Evolutionary conservation across 2,329 filamentous ascomycete genomes (phyloP), one percentile per base, ranked within the genome.

Genomic region (Huntiella moniliformis): DNA sequence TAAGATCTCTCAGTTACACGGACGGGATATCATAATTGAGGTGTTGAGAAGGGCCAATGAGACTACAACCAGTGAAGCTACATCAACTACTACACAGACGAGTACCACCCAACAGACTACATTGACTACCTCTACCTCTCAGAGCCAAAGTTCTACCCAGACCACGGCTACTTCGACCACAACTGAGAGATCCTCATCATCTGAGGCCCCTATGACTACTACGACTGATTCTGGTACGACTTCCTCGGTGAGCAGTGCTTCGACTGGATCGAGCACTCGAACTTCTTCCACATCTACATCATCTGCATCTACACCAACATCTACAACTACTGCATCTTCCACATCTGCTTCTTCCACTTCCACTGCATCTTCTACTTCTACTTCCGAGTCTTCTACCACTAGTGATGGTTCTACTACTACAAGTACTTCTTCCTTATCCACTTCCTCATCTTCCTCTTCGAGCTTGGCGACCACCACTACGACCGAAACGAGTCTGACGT

Each of bases 301-400:
- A 31, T 33, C 46, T 40, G 28, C 40, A 16, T 48, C 50, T 13
- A 45, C 48, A 46, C 16, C 54, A 36, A 54, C 57, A 48, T 56
- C 54, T 51, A 56, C 56, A 49, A 54, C 54, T 49, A 55, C 56
- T 50, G 55, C 52, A 42, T 53, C 53, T 43, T 50, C 51, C 35
- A 36, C 47, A n/a, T 46, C 52, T 34, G 50, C 51, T 43, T 44
- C 50, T 12, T 51, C 54, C 17, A 36, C 46, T 48, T 40, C 46
- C 41, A 38, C 40, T 46, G 33, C 44, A 38, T 47, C 47, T 34
- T 36, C 49, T 49, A 32, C 51, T 38, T 28, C 51, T 16, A 51
- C 49, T 28, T 49, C 50, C 22, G 18, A 38, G 16, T 38, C 34
- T 17, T 35, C 31, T 12, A 17, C 28, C 28, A 40, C 42, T n/a